These are phyloP conservation scores for Oryza brachyantha DNA, from an alignment of 176 grass and related monocot species.

Conservation along the genomic window DNA sequence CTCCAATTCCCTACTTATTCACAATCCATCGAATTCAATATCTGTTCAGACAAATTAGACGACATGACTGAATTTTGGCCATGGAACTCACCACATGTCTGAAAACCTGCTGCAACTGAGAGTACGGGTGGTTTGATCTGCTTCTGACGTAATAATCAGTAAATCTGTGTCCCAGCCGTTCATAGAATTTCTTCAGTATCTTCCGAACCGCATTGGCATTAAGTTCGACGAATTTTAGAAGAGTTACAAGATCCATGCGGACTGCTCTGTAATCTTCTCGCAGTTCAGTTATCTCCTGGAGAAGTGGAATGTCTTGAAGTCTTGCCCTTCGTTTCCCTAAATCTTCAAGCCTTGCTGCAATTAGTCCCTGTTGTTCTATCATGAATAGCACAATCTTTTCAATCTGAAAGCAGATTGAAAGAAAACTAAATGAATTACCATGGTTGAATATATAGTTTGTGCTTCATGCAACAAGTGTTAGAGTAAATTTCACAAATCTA, in stretches of 20 bases:
- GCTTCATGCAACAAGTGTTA: not conserved
- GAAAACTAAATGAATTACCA: not conserved
- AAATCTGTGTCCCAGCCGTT: slow-evolving; percentile 43
- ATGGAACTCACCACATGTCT: slow-evolving; percentile 45
- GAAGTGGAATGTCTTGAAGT: slow-evolving; percentile 38
- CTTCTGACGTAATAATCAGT: slow-evolving; percentile 53
- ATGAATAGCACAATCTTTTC: slow-evolving; percentile 58
- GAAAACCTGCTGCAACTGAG: slow-evolving; percentile 60
- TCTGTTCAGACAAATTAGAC: not conserved
- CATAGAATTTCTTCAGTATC: slow-evolving; percentile 65
- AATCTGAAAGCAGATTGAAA: slow-evolving; percentile 28
- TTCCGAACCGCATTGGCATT: slow-evolving; percentile 51
- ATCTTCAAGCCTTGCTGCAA: slow-evolving; percentile 50
- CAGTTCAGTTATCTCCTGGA: slow-evolving; percentile 40
- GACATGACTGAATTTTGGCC: not conserved
- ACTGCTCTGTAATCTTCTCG: slow-evolving; percentile 38
- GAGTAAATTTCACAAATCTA: too few relatives aligned
- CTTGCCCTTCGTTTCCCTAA: slow-evolving; percentile 22
- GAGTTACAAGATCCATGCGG: slow-evolving; percentile 45
- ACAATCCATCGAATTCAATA: not conserved
- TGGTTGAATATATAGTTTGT: not conserved
- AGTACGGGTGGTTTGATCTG: slow-evolving; percentile 51
- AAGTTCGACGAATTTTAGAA: slow-evolving; percentile 53
- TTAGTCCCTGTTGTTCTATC: slow-evolving; percentile 55
- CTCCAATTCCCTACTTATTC: slow-evolving; percentile 40